Conservation (phyloP, 192 early-diverging fungal species). For the Coemansia nantahalensis region DNA sequence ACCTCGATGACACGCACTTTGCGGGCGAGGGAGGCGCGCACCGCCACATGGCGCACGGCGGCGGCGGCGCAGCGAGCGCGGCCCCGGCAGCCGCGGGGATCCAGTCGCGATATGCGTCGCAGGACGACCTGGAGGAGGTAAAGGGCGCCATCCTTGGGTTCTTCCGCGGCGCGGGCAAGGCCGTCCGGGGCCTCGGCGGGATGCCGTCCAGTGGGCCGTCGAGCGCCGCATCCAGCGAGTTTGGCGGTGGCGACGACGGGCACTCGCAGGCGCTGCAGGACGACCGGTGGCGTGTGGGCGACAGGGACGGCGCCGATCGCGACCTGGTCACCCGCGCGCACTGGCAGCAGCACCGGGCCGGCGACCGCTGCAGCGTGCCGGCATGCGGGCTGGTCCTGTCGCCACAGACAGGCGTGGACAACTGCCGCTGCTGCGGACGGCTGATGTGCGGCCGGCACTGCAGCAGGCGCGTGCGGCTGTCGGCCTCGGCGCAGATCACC, state of each 20-base stretch:
- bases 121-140: slow-evolving; percentile 39
- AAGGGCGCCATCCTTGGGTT: slow-evolving; percentile 40
- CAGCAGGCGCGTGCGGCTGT: slow-evolving; percentile 57
- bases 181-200: slow-evolving; percentile 26
- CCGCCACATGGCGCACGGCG: no score
- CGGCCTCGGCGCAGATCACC: slow-evolving; percentile 61
- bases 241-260: neutral
- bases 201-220: neutral
- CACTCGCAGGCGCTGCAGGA: neutral
- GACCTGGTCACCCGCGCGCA: slow-evolving; percentile 26
- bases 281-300: slow-evolving; percentile 8
- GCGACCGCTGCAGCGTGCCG: slow-evolving; percentile 20
- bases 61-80: neutral
- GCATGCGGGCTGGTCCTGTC: slow-evolving; percentile 17
- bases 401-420: slow-evolving; percentile 1
- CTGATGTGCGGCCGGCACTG: slow-evolving; percentile 63
- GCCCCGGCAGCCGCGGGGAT: neutral
- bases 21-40: slow-evolving; percentile 1
- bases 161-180: slow-evolving; percentile 36
- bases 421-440: slow-evolving; percentile 58
- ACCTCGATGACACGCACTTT: slow-evolving; percentile 49
- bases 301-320: slow-evolving; percentile 23
- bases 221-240: slow-evolving; percentile 1
- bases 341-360: slow-evolving; percentile 24
- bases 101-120: slow-evolving; percentile 15